Conservation (phyloP, 108 stramenopile species). For the Conticribra weissflogii region DNA sequence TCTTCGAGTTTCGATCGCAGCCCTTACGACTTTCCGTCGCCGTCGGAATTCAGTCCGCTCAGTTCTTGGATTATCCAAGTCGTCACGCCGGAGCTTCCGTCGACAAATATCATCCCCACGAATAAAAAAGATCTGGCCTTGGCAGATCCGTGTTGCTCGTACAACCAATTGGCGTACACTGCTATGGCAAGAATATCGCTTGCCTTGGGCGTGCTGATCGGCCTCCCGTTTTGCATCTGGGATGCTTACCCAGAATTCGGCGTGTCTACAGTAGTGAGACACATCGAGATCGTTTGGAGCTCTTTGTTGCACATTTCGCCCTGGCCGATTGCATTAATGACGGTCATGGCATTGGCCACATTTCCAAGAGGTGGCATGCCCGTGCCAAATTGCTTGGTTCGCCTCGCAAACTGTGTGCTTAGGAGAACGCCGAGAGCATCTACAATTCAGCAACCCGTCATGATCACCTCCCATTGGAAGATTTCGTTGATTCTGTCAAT, state of each 20-base stretch:
- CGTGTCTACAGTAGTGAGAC: slow-evolving; percentile 12
- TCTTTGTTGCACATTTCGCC: slow-evolving; percentile 41
- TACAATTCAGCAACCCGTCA: slow-evolving; percentile 4
- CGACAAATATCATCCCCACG: not conserved
- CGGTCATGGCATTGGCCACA: slow-evolving; percentile 1
- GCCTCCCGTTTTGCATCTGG: slow-evolving; percentile 25
- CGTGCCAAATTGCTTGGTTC: slow-evolving; percentile 3
- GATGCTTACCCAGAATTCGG: slow-evolving; percentile 31
- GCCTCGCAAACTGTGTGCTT: not conserved
- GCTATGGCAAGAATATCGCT: slow-evolving; percentile 16
- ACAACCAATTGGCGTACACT: slow-evolving; percentile 10
- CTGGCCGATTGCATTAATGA: slow-evolving; percentile 34
- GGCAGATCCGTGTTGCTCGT: not conserved
- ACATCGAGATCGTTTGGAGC: slow-evolving; percentile 46
- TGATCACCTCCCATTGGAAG: slow-evolving; percentile 21
- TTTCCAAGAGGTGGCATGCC: slow-evolving; percentile 26
- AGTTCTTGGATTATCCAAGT: slow-evolving; percentile 24
- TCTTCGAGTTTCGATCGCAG: too few species aligned
- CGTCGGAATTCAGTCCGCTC: slow-evolving; percentile 26
- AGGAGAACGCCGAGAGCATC: slow-evolving; percentile 1
- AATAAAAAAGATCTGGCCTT: not conserved
- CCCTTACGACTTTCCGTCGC: not conserved
- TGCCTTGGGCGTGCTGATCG: slow-evolving; percentile 7
- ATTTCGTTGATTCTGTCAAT: slow-evolving; percentile 21
- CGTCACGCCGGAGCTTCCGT: slow-evolving; percentile 12